phyloP scores from a whole-genome alignment of 2,329 filamentous ascomycete species.

The Ophiostoma pallidulum region DNA sequence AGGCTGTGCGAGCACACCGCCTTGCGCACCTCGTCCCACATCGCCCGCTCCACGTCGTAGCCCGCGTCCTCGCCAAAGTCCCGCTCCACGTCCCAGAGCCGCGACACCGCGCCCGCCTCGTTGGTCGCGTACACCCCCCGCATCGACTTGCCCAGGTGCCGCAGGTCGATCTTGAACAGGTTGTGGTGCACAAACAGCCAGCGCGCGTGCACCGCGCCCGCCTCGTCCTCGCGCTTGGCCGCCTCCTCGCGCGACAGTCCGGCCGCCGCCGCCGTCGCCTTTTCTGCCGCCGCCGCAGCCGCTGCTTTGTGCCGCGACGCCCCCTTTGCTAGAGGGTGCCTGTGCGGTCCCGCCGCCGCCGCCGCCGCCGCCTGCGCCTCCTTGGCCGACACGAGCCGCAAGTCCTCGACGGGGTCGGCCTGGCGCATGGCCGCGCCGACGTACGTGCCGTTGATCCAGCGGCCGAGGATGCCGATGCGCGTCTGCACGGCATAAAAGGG shows the following conservation, averaged over 20 bases:
- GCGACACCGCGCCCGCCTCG: conserved; percentile 17
- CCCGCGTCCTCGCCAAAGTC: conserved; percentile 20
- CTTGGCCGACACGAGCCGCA: conserved; percentile 6
- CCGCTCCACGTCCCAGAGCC: conserved; percentile 24
- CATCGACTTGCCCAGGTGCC: conserved; percentile 18
- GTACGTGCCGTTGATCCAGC: conserved; percentile 21
- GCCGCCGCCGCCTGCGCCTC: not conserved
- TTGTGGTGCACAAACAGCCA: conserved; percentile 29
- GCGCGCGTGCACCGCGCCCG: conserved; percentile 10
- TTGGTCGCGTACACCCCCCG: conserved; percentile 16
- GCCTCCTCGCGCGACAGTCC: conserved; percentile 4
- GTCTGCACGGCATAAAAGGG: conserved; percentile 32
- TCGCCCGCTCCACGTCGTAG: conserved; percentile 25
- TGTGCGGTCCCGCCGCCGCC: too few relatives aligned
- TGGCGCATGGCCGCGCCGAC: conserved; percentile 23
- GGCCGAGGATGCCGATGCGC: conserved; percentile 24
- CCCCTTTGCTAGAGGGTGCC: too few relatives aligned
- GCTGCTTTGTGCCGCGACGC: too few relatives aligned
- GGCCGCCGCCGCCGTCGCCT: not conserved
- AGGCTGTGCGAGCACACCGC: conserved; percentile 22
- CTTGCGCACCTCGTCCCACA: conserved; percentile 25
- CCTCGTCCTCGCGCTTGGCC: not conserved
- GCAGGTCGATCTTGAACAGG: conserved; percentile 28
- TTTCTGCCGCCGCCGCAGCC: not conserved
- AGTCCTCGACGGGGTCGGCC: conserved; percentile 25